Evolutionary conservation across 176 grass and related monocot species (phyloP).

Genomic region (Carex littledalei): DNA sequence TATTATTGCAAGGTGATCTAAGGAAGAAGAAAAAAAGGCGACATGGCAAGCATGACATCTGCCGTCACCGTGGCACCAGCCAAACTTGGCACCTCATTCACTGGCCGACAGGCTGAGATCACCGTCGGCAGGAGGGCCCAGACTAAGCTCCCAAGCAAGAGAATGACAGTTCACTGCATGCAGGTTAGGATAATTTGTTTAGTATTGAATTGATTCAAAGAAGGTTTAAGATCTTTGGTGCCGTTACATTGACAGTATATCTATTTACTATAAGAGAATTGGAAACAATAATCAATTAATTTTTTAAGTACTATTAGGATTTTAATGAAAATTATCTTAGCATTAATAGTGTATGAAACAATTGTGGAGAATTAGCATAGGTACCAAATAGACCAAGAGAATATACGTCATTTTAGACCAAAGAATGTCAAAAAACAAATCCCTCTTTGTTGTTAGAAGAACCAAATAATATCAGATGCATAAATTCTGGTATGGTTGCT

Average conservation of each 20-base stretch:
- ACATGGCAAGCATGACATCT: conserved; percentile 54
- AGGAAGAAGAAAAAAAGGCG: neutral
- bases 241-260: neutral
- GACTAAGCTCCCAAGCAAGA: conserved; percentile 45
- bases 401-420: neutral
- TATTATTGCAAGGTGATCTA: neutral
- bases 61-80: conserved; percentile 31
- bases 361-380: neutral
- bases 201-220: neutral
- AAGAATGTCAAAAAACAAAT: neutral
- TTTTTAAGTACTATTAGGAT: neutral
- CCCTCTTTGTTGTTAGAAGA: neutral
- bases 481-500: neutral
- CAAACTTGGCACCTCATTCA: conserved; percentile 36
- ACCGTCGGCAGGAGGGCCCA: conserved; percentile 17
- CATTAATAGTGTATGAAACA: neutral
- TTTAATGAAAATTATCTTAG: neutral
- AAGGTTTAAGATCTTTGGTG: neutral
- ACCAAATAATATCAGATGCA: neutral
- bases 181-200: conserved; percentile 32
- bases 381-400: neutral
- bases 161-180: conserved; percentile 67
- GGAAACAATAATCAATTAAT: neutral
- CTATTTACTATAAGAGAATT: neutral
- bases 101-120: conserved; percentile 41